Evolutionary conservation across 495 filamentous ascomycete genomes (phyloP).

Genomic region (Jackrogersella minutella): DNA sequence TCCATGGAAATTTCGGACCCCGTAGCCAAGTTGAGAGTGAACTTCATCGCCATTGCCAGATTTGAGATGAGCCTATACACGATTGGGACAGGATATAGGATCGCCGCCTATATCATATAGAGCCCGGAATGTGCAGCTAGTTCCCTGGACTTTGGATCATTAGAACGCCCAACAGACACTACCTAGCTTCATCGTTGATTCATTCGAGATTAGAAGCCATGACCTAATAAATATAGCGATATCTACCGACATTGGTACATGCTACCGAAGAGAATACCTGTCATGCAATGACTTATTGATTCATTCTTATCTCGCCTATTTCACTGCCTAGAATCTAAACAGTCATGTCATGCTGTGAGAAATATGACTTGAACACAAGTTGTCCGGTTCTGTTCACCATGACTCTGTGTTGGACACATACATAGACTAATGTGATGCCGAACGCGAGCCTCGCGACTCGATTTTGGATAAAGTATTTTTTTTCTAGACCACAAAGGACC

Average conservation of each 20-base stretch:
- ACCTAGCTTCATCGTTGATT: background rate
- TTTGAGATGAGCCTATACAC: no score
- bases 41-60: background rate
- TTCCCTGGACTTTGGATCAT: background rate
- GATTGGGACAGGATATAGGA: no score
- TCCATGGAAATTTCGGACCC: background rate
- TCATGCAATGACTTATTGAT: background rate
- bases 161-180: background rate
- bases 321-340: background rate
- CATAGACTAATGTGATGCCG: background rate
- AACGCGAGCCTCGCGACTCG: constrained; percentile 21
- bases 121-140: background rate
- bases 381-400: background rate
- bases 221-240: no score
- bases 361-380: background rate
- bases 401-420: constrained; percentile 2
- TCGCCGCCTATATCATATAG: background rate
- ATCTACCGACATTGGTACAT: background rate
- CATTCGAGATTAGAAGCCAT: background rate
- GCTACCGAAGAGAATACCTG: background rate
- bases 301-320: background rate
- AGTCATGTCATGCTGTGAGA: background rate
- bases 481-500: constrained; percentile 11
- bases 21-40: background rate
- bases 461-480: background rate